Percentiles rank a stretch among this genome's conserved stretches.
Conservation (phyloP, 75 land plant genomes). For the Pinus albicaulis region DNA sequence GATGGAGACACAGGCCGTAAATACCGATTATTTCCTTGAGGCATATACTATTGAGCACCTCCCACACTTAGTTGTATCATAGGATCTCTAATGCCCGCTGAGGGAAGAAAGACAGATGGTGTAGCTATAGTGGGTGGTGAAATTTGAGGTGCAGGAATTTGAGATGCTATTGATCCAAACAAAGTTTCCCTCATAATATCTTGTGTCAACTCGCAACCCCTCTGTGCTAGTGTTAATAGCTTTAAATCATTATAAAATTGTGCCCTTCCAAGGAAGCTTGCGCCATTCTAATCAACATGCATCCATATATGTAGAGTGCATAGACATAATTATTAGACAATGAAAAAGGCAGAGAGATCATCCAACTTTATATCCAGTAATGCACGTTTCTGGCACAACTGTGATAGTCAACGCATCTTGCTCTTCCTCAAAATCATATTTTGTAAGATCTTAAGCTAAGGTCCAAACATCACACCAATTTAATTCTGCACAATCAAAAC, state of each 20-base stretch:
- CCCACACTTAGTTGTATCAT: slow-evolving; percentile 19
- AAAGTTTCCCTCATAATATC: slow-evolving; percentile 84
- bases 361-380: neutral
- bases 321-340: neutral
- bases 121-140: slow-evolving; percentile 19
- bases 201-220: slow-evolving; percentile 81
- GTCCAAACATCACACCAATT: too few species aligned
- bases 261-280: slow-evolving; percentile 67
- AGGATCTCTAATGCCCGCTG: neutral
- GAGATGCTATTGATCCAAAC: slow-evolving; percentile 76
- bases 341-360: neutral
- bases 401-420: too few species aligned
- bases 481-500: too few species aligned
- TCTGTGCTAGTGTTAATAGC: slow-evolving; percentile 92
- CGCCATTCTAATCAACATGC: slow-evolving; percentile 64
- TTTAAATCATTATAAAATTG: slow-evolving; percentile 90
- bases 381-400: too few species aligned
- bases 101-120: slow-evolving; percentile 10
- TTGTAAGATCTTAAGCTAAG: too few species aligned
- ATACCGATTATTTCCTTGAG: slow-evolving; percentile 22
- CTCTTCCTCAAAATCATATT: too few species aligned
- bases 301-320: slow-evolving; percentile 70
- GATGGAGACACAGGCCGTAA: slow-evolving; percentile 27
- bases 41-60: slow-evolving; percentile 22
- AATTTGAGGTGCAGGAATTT: slow-evolving; percentile 88